Base-by-base conservation (phyloP, 768 basidiomycete genomes). In the Xerocomus brunneocitrinus region DNA sequence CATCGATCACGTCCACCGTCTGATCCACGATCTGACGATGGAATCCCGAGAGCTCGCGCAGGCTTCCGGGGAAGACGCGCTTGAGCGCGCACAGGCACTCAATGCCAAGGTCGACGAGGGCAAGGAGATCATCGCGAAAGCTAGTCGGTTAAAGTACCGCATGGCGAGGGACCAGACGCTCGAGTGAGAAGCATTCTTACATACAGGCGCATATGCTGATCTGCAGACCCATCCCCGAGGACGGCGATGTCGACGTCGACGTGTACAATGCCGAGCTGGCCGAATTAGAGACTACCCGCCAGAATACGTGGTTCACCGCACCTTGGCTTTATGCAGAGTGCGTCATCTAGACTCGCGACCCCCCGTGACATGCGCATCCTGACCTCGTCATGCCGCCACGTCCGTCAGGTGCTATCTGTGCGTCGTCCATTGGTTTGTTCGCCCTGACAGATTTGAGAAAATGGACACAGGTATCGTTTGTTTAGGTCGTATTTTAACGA, bases 241-340 rank as follows among this genome's bases (percentile, higher is more conserved):
- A 97, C 60, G 87, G 87, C 1, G 90, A 87, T 44, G 65, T 81
- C n/a, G 77, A 82, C 48, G 73, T 82, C 5, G 76, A 81, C 0
- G 70, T 77, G n/a, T 98, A 93, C 73, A 98, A 99, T 59, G 61
- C 71, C 0, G 86, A 92, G 57, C 74, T 99, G 12, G 67, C 67
- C 5, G 67, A 69, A 0, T 76, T 89, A 2, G 71, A 72, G 0
- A 67, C 73, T 27, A 66, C 74, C 1, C 67, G 69, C 3, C 74
- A 77, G 61, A 78, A 84, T 55, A 89, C 87, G 0, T 99, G 95
- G 95, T 93, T 91, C 65, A 88, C 82, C 8, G 83, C 90, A 5
- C 91, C 94, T 1, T 99, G 95, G 95, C 77, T 99, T n/a, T 98
- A 79, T 67, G 92, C 93, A 52, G 95, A 98, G 86, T 97, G 74